Base-by-base conservation (phyloP, 2,329 filamentous ascomycete species). In the Curvularia sp. region DNA sequence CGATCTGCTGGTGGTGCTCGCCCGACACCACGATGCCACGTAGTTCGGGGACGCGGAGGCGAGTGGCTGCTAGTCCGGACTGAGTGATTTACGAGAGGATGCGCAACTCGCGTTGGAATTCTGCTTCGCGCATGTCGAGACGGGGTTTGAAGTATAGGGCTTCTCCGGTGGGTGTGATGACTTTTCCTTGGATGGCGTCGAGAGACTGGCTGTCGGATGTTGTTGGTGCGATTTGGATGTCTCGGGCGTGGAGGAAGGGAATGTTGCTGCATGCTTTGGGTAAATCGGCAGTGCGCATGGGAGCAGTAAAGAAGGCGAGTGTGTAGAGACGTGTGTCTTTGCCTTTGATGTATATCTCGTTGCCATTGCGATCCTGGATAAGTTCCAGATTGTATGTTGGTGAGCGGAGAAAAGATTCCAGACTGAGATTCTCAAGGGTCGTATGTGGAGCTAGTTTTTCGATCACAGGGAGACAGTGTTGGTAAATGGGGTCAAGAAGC, bases 101-200 rank as follows among this genome's bases (percentile, higher is more conserved):
- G 6, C 41, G 8, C 13, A 28, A 22, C 22, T 44, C 41, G 13
- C 41, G 41, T 22, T 24, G 10, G 13, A 28, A 28, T 26, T 44
- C 57, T 35, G 38, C n/a, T 44, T 61, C 50, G n/a, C 48, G 48
- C 10, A 24, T 12, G 5, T 55, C 38, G 20, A 58, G 9, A 4
- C 57, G 54, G 20, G 42, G 60, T 46, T 62, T 60, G 50, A 62
- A 57, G 26, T 52, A 60, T 24, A 57, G n/a, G 3, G 15, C 13
- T 12, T 20, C 20, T n/a, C 58, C 54, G 6, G 54, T 50, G 7
- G 12, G 44, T 41, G 58, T 61, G 22, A 42, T 10, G 20, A 58
- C 54, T 50, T 41, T 24, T 44, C 54, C 46, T 28, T 57, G 58
- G n/a, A 46, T 22, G 8, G 41, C 5, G 12, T 46, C 50, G 7